Evolutionary conservation across 2,329 filamentous ascomycete species (phyloP), one percentile per base, ranked within the genome.

Genomic region (Phialocephala sp.): DNA sequence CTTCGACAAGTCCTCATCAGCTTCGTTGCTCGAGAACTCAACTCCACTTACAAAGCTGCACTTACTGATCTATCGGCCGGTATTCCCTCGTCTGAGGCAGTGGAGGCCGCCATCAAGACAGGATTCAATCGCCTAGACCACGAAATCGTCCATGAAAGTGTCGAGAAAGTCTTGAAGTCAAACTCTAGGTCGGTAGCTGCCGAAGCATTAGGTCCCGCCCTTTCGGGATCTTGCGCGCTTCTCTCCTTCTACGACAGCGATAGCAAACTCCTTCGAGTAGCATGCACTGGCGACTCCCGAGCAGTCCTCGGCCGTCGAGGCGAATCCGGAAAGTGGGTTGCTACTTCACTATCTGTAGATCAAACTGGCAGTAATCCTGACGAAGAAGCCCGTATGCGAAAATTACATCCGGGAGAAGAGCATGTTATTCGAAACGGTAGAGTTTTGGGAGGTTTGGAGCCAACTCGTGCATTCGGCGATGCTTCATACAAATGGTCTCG

Each of bases 181-280:
- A 92, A 94, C 72, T 95, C 93, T 35, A 97, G 97, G 79, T 86
- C 90, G n/a, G 89, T 93, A 20, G 95, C 94, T 2, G 94, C 95
- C 4, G 94, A 98, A 79, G 84, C 97, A 8, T 87, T 99, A 15
- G 94, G 94, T 11, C 95, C 95, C 9, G 96, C 95, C 8, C 84
- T 98, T 27, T 97, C 95, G 1, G 95, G 95, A n/a, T 98, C 96
- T 1, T 99, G 95, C 77, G 96, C 95, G 47, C 87, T 99, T 6
- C 85, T 99, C 11, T 97, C 93, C 8, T 99, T 99, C 80, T 99
- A 98, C 79, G 94, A 99, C 77, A 94, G 89, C 75, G 86, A 87
- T 59, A 91, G 91, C 52, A 93, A 97, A 76, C 88, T 95, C 47
- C 84, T 99, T 18, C 89, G 93, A n/a, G 93, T 98, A 14, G 95